These are phyloP conservation scores for Piromyces finnis DNA, from an alignment of 192 early-diverging fungal genomes.

Conservation along the genomic window DNA sequence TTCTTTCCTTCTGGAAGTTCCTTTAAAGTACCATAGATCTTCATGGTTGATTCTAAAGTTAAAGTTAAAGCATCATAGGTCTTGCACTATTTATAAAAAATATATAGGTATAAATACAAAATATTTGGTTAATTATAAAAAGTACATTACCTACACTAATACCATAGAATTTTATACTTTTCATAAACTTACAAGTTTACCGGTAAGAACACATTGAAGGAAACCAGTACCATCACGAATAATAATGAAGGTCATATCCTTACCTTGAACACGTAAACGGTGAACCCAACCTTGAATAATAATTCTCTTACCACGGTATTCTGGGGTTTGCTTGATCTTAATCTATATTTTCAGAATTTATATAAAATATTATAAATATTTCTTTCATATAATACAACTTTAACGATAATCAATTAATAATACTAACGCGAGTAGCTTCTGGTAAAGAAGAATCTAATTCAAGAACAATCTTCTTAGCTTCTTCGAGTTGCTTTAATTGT, in stretches of 20 bases:
- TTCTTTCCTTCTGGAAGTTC: slow-evolving; percentile 82
- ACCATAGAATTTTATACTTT: no score
- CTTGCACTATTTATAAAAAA: slow-evolving; percentile 79
- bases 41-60: slow-evolving; percentile 82
- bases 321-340: slow-evolving; percentile 46
- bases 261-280: slow-evolving; percentile 85
- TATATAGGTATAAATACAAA: no score
- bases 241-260: slow-evolving; percentile 88
- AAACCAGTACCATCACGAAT: slow-evolving; percentile 88
- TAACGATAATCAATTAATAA: not conserved
- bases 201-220: slow-evolving; percentile 82
- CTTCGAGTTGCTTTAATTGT: slow-evolving; percentile 47
- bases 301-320: slow-evolving; percentile 57
- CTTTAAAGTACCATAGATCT: slow-evolving; percentile 68
- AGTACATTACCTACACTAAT: no score
- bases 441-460: slow-evolving; percentile 53
- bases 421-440: slow-evolving; percentile 36
- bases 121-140: no score
- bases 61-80: slow-evolving; percentile 85
- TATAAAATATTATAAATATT: no score
- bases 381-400: no score
- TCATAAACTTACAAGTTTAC: slow-evolving; percentile 49
- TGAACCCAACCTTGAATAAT: slow-evolving; percentile 91
- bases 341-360: slow-evolving; percentile 37
- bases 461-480: slow-evolving; percentile 66